Base-by-base conservation (phyloP, 257 asterid genomes). In the Verbena officinalis region DNA sequence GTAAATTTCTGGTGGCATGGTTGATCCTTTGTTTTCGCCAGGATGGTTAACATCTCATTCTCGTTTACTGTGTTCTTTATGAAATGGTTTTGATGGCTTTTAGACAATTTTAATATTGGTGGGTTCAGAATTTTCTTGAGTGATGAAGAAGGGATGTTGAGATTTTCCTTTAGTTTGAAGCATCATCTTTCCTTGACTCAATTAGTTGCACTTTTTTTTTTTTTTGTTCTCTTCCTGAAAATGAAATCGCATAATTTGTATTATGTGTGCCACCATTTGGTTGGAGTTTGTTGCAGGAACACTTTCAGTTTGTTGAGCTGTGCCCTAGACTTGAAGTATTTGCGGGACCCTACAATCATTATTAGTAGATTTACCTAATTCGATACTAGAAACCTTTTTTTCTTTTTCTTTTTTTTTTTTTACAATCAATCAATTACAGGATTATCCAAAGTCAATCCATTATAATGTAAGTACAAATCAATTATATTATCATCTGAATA, bases 1-100 rank as follows among this genome's bases (percentile, higher is more conserved):
- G 61, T 52, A 70, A 34, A 59, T 59, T 54, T 77, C 69, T 68
- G 89, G 86, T 73, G 96, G 93, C 96, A 84, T 86, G 73, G 5
- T 54, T 85, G 80, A 48, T 71, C 71, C 73, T 71, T 54, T 49
- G 36, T 71, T 51, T 59, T 39, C 46, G 59, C 62, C n/a, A 50
- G 62, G 24, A 64, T 62, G 56, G 62, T 68, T 56, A 66, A 66
- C 15, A 50, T 67, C 63, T 61, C 73, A 49, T 67, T 40, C 57
- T 69, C 74, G 44, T 55, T n/a, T n/a, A n/a, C n/a, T 59, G 24
- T 70, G 13, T 49, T 40, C 20, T 55, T 36, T 40, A 2, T n/a
- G 13, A 23, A 8, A 36, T 36, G 33, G 33, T 64, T 22, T 30
- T 36, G 62, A 20, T 21, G 22, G 14, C 21, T 45, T 31, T 45